phyloP scores from a whole-genome alignment of 164 flowering plant species.

The Stephania yunnanensis region DNA sequence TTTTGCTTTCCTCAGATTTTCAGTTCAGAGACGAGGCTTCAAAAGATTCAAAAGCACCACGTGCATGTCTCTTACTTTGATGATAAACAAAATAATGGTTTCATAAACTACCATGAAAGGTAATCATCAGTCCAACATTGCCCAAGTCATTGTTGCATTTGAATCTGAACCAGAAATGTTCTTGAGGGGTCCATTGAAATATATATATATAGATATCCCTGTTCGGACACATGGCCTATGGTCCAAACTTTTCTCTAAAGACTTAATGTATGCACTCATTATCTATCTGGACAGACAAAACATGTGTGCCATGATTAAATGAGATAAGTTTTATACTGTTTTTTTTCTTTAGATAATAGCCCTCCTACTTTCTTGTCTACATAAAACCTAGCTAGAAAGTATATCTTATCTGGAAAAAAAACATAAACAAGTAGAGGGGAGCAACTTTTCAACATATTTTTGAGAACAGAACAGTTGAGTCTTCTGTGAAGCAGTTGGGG shows the following conservation, averaged over 20 bases:
- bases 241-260: neutral
- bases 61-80: neutral
- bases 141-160: neutral
- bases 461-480: neutral
- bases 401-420: neutral
- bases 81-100: neutral
- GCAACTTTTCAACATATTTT: neutral
- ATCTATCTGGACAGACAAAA: conserved; percentile 1
- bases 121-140: neutral
- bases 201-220: neutral
- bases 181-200: neutral
- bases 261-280: neutral
- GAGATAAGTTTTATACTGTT: neutral
- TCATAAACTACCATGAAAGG: neutral
- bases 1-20: neutral
- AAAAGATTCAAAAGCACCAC: neutral
- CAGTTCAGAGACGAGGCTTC: neutral
- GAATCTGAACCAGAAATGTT: neutral
- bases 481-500: neutral
- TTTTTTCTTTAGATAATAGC: neutral
- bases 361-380: neutral
- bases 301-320: conserved; percentile 5
- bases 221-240: neutral
- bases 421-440: neutral
- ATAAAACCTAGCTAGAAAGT: neutral